A percentile compares a stretch with the other conserved stretches of the same genome.
phyloP scores from a whole-genome alignment of 768 basidiomycete species.

The Hygrocybe punicea region DNA sequence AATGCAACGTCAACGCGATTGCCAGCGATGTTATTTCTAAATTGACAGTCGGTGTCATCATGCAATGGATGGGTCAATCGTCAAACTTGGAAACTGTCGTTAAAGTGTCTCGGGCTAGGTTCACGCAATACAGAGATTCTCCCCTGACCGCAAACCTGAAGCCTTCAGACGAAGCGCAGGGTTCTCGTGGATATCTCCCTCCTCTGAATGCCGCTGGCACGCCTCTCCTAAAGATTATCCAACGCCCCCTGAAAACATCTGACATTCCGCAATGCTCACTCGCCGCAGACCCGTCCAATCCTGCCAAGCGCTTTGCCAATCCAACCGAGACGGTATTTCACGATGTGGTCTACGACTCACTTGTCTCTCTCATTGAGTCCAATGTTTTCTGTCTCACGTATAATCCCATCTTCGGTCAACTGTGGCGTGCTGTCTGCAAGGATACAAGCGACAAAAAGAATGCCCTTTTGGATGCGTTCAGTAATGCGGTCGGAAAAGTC shows the following conservation, averaged over 20 bases:
- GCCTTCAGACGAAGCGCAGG: slow-evolving; percentile 15
- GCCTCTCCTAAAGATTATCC: slow-evolving; percentile 8
- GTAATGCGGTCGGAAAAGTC: slow-evolving; percentile 19
- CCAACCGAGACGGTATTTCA: slow-evolving; percentile 19
- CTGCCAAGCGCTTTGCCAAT: slow-evolving; percentile 19
- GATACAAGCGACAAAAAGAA: slow-evolving; percentile 15
- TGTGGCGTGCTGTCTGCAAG: slow-evolving; percentile 30
- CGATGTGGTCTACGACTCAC: slow-evolving; percentile 18
- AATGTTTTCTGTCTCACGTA: slow-evolving; percentile 27
- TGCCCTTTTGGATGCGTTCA: slow-evolving; percentile 21
- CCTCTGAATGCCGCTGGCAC: slow-evolving; percentile 1
- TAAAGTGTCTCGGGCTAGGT: slow-evolving; percentile 6
- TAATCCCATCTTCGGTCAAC: slow-evolving; percentile 28
- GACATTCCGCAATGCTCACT: slow-evolving; percentile 11
- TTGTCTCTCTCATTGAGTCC: slow-evolving; percentile 22
- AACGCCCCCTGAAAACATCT: slow-evolving; percentile 3
- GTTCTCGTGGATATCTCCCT: slow-evolving; percentile 20
- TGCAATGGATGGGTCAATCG: slow-evolving; percentile 26
- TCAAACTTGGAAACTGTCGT: slow-evolving; percentile 10
- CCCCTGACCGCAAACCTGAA: slow-evolving; percentile 12
- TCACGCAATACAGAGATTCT: slow-evolving; percentile 13
- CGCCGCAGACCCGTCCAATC: slow-evolving; percentile 13
- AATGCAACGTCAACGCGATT: slow-evolving; percentile 7
- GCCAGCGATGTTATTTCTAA: slow-evolving; percentile 19
- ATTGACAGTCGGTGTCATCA: slow-evolving; percentile 22